A percentile compares a stretch with the other conserved stretches of the same genome.
Conservation (phyloP, 441 rosid species). For the Gossypium trilobum region DNA sequence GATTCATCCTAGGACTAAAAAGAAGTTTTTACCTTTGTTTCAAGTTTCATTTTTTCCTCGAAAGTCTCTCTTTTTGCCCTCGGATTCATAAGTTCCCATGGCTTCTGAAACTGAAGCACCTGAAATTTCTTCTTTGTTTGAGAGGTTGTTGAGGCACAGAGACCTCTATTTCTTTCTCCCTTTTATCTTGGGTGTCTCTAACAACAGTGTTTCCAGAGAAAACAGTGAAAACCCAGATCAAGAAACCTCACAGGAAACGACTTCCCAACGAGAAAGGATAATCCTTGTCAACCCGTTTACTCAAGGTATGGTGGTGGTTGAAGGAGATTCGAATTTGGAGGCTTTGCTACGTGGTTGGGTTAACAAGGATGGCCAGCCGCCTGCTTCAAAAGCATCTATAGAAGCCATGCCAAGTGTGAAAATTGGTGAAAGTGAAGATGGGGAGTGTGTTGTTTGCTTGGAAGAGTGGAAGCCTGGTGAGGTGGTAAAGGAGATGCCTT, state of each 20-base stretch:
- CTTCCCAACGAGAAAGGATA: constrained; percentile 27
- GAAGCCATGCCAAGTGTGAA: constrained; percentile 49
- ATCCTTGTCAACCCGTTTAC: constrained; percentile 50
- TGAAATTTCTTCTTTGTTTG: constrained; percentile 29
- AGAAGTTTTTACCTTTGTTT: neutral
- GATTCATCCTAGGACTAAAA: neutral
- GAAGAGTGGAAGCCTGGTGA: constrained; percentile 54
- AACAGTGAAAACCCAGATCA: constrained; percentile 13
- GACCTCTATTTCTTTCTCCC: constrained; percentile 48
- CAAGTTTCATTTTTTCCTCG: neutral
- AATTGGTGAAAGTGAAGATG: constrained; percentile 30
- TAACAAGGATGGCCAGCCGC: constrained; percentile 41
- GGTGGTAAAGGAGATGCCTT: constrained; percentile 71
- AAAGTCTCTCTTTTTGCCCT: neutral
- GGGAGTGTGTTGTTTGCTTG: constrained; percentile 62
- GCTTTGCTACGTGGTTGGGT: constrained; percentile 30
- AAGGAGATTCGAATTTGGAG: constrained; percentile 34
- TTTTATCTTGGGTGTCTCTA: constrained; percentile 34
- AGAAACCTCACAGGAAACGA: constrained; percentile 25
- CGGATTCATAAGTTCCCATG: constrained; percentile 10
- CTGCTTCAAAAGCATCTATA: constrained; percentile 60
- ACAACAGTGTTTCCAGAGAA: constrained; percentile 4
- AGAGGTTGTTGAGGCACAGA: constrained; percentile 32
- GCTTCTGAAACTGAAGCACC: constrained; percentile 27
- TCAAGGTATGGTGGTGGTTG: constrained; percentile 44